These are phyloP conservation scores for Agaricales sp. DNA, from an alignment of 1,284 basidiomycete species.

Conservation along the genomic window DNA sequence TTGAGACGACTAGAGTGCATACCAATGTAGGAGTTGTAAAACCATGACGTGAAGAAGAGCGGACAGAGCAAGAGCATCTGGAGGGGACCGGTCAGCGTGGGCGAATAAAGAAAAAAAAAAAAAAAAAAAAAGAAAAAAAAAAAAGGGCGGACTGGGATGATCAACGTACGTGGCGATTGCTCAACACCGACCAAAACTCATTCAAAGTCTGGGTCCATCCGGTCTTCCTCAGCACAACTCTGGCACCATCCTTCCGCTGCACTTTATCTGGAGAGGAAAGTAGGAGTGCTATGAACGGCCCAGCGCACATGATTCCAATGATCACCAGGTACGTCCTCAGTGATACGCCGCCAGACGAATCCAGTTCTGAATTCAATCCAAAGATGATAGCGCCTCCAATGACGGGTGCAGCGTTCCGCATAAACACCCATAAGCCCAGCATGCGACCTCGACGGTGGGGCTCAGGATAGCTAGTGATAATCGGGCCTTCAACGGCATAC, in stretches of 20 bases:
- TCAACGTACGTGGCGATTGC: no score
- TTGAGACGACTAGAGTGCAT: no score
- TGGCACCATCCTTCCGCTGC: constrained; percentile 20
- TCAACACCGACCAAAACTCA: constrained; percentile 19
- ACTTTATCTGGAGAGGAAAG: constrained; percentile 22
- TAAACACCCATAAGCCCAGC: constrained; percentile 24
- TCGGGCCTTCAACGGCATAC: constrained; percentile 23
- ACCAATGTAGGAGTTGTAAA: constrained; percentile 23
- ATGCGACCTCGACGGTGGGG: constrained; percentile 21
- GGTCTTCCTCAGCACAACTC: constrained; percentile 18
- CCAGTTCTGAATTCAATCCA: constrained; percentile 17
- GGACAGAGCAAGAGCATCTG: constrained; percentile 22
- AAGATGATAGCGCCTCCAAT: constrained; percentile 25
- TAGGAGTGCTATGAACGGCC: constrained; percentile 21
- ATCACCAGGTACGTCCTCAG: constrained; percentile 22
- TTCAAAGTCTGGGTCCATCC: constrained; percentile 18
- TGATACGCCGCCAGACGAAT: constrained; percentile 21
- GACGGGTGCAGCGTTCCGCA: constrained; percentile 22
- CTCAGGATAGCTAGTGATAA: constrained; percentile 24
- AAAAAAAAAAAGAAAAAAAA: neutral
- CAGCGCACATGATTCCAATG: constrained; percentile 25
- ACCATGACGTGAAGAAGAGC: constrained; percentile 24
- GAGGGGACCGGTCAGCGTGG: neutral
- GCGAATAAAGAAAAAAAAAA: neutral
- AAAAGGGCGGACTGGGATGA: constrained; percentile 16